Conservation (phyloP, 2,329 filamentous ascomycete genomes). For the Botryotinia calthae region DNA sequence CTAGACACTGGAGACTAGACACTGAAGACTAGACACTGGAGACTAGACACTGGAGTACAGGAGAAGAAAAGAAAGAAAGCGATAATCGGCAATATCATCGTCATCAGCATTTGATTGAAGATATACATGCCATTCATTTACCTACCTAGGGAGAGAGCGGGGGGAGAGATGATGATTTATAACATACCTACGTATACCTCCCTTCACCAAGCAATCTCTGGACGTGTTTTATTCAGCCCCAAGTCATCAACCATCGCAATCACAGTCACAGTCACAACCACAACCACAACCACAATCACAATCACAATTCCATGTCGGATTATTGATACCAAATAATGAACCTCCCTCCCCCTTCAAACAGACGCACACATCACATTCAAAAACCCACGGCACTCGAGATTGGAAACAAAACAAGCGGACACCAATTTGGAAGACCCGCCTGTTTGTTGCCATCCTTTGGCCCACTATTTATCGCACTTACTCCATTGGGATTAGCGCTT, state of each 20-base stretch:
- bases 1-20: too few relatives aligned
- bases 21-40: too few relatives aligned
- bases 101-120: background rate
- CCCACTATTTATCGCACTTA: too few relatives aligned
- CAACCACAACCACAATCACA: background rate
- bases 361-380: background rate
- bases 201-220: background rate
- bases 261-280: background rate
- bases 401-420: background rate
- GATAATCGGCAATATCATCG: background rate
- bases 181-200: too few relatives aligned
- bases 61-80: too few relatives aligned
- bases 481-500: accelerated
- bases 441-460: background rate
- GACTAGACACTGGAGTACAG: too few relatives aligned
- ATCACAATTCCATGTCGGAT: background rate
- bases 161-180: background rate
- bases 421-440: background rate
- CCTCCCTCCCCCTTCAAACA: background rate
- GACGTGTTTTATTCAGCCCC: background rate
- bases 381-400: background rate
- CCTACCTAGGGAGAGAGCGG: background rate
- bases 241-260: background rate
- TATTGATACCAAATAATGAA: background rate
- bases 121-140: background rate